Base-by-base conservation (phyloP, 202 grass and related monocot genomes). In the Setaria viridis region DNA sequence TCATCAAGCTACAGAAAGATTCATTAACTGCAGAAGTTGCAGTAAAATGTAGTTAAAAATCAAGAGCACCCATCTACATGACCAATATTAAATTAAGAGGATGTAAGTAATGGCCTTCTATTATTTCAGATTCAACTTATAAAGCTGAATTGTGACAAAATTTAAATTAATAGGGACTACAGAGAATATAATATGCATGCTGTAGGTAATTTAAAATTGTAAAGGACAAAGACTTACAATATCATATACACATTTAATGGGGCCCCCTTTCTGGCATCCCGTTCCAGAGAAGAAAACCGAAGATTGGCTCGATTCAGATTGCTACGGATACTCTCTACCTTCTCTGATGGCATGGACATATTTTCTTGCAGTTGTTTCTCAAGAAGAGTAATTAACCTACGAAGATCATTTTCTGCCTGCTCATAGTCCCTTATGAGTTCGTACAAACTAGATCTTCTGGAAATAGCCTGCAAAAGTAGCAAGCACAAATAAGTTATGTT, bases 391-490 rank as follows among this genome's bases (percentile, higher is more conserved):
- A 95, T 89, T 80, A 95, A 78, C 49, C 80, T 89, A 19, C 35
- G 81, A 34, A 98, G 84, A 85, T 98, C 95, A 87, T 94, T 89
- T 87, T 75, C 80, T 59, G 91, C 91, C 67, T 95, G 91, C 33
- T 21, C 67, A 76, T 92, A 98, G 74, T 98, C 93, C 78, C 91
- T 92, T 78, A 95, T 91, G 87, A 91, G 84, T 76, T 89, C 88
- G 76, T 98, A 92, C 82, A 98, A 89, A 75, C 59, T 88, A 79
- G 93, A 94, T 58, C 95, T 98, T 90, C 93, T 89, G 72, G 95
- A 98, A 88, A 98, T 78, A 73, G 88, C 95, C 95, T 98, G 58
- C 73, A 87, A 72, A 84, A 47, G 79, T 46, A 89, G 48, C 9
- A 86, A 86, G 58, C 69, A 76, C 71, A 53, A 53, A 60, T 21